phyloP scores from a whole-genome alignment of 306 rosid species.

The Prunus mume region DNA sequence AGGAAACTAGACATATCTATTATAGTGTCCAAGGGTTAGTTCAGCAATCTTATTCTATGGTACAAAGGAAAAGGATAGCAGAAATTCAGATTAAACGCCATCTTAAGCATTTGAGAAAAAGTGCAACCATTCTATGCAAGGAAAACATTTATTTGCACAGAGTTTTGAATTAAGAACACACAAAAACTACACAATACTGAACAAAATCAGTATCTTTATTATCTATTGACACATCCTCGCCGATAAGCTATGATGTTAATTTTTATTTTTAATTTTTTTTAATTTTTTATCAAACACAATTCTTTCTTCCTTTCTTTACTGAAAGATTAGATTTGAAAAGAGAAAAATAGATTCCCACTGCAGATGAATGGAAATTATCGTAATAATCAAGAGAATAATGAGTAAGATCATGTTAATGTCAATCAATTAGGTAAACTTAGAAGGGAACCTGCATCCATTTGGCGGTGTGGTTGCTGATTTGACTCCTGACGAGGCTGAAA shows the following conservation, averaged over 20 bases:
- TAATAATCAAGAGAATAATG: not conserved
- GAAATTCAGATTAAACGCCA: not conserved
- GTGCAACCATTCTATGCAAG: not conserved
- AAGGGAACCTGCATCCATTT: conserved; percentile 81
- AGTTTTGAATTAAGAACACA: not conserved
- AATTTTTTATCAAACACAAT: not conserved
- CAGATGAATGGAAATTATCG: not conserved
- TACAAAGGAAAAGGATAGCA: not conserved
- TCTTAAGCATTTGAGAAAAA: not conserved
- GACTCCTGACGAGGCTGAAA: conserved; percentile 50
- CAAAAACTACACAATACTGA: not conserved
- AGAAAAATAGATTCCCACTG: not conserved
- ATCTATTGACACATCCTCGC: not conserved
- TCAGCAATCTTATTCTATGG: not conserved
- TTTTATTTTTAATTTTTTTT: not conserved
- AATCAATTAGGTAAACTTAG: not conserved
- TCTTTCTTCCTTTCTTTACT: not conserved
- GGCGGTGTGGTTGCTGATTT: conserved; percentile 69
- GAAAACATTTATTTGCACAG: not conserved
- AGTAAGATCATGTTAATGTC: not conserved
- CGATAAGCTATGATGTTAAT: not conserved
- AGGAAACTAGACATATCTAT: not conserved
- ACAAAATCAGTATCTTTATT: not conserved
- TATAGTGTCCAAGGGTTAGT: not conserved
- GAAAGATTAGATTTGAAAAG: not conserved